Evolutionary conservation across 179 eudicot genomes (phyloP), one percentile per base, ranked within the genome.

Genomic region (Drosera spatulata): DNA sequence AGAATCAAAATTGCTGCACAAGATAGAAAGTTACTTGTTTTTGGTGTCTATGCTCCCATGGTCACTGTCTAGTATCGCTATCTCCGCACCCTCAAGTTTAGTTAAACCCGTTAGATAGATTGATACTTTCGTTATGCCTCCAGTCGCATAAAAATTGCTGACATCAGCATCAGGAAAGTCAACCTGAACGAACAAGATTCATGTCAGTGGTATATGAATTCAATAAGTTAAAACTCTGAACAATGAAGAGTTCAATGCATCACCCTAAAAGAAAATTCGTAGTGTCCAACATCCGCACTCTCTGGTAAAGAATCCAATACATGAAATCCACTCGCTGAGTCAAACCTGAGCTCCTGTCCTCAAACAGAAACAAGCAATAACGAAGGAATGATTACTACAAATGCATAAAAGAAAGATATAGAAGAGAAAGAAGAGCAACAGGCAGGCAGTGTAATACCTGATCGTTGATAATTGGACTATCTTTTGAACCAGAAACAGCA

Each of bases 181-280:
- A 75, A 81, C 69, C 97, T 91, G 73, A 61, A n/a, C 61, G 53
- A 52, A 55, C 13, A 58, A 14, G 1, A n/a, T 2, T 2, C 12
- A 37, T 38, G 39, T n/a, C 4, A 53, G 41, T 3, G 60, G 49
- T 14, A 11, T 50, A 42, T 41, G 12, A 47, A 13, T 22, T 22
- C 33, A 22, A 22, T 22, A 22, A 22, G 33, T 22, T 22, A 22
- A 22, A 22, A 22, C 1, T 22, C 33, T 0, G 33, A 0, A 22
- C 33, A 22, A 22, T 22, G 33, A 22, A 22, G 33, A 22, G 33
- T 22, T 22, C 33, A 22, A 22, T 2, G 39, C 13, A 61, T 52
- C 59, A 91, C 97, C 95, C 84, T 82, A 72, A 89, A 84, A 59
- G 79, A 76, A 79, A 93, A 84, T 66, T 79, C 64, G 64, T 89